Conservation (phyloP, 768 basidiomycete species). For the Amanita inopinata region DNA sequence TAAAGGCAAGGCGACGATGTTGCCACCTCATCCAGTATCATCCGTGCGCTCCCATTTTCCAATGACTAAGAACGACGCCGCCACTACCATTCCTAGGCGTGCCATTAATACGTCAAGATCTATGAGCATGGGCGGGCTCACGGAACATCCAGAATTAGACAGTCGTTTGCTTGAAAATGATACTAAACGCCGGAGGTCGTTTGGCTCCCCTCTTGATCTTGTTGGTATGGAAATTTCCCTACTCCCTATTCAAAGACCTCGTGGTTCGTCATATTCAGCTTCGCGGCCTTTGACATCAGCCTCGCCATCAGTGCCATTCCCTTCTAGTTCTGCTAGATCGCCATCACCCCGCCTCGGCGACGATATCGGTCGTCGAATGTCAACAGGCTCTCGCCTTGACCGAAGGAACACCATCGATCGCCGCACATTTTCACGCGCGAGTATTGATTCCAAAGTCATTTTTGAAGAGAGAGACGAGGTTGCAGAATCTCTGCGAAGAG, state of each 20-base stretch:
- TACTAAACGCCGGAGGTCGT: constrained; percentile 42
- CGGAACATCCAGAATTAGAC: constrained; percentile 1
- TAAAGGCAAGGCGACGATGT: constrained; percentile 31
- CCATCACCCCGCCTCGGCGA: constrained; percentile 25
- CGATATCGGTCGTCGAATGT: constrained; percentile 3
- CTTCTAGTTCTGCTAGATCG: constrained; percentile 42
- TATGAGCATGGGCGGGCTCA: constrained; percentile 43
- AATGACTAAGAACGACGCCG: constrained; percentile 29
- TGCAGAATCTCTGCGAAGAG: constrained; percentile 20
- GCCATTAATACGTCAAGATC: constrained; percentile 42
- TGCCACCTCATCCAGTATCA: constrained; percentile 28
- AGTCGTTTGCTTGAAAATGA: neutral
- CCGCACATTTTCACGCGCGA: constrained; percentile 44
- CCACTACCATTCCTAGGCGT: constrained; percentile 23
- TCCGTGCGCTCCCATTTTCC: constrained; percentile 35
- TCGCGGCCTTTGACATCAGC: constrained; percentile 30
- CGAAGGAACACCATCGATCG: constrained; percentile 14
- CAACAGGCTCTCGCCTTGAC: constrained; percentile 6
- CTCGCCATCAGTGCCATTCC: constrained; percentile 50
- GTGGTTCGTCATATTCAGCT: constrained; percentile 38
- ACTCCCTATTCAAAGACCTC: constrained; percentile 35
- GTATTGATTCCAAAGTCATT: constrained; percentile 38
- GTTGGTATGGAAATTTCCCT: constrained; percentile 33
- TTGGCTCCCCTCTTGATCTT: constrained; percentile 48
- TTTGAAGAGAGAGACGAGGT: constrained; percentile 29